Evolutionary conservation across 208 protist genomes (phyloP).

Genomic region (Leishmania martiniquensis): DNA sequence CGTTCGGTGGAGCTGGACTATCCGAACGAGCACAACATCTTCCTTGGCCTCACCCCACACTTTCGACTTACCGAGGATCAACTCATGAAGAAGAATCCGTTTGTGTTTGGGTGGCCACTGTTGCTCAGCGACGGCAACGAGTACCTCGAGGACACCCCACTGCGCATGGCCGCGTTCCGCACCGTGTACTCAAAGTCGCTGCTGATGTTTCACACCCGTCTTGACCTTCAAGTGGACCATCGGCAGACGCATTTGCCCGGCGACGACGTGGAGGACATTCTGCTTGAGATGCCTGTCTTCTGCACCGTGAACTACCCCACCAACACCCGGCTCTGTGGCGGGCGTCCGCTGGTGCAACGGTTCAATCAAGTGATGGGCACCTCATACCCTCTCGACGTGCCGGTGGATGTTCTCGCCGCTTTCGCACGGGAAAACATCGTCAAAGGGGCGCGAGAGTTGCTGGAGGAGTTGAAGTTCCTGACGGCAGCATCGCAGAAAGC

Average conservation of each 20-base stretch:
- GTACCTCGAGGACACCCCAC: constrained; percentile 75
- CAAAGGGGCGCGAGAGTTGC: constrained; percentile 72
- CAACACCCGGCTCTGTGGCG: constrained; percentile 87
- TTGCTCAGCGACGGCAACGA: constrained; percentile 90
- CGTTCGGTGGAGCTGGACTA: constrained; percentile 85
- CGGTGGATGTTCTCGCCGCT: constrained; percentile 88
- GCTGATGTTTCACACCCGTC: constrained; percentile 81
- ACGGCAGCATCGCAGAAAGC: constrained; percentile 63
- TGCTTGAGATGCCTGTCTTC: constrained; percentile 90
- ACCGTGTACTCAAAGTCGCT: constrained; percentile 91
- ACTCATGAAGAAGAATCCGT: constrained; percentile 91
- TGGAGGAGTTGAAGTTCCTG: constrained; percentile 87
- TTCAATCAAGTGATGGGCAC: constrained; percentile 92
- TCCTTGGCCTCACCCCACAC: constrained; percentile 81
- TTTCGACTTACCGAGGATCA: constrained; percentile 82
- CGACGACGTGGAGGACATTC: constrained; percentile 76
- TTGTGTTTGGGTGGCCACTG: constrained; percentile 93
- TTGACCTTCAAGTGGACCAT: constrained; percentile 89
- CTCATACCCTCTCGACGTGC: constrained; percentile 85
- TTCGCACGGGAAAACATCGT: constrained; percentile 68
- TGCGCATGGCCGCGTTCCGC: constrained; percentile 86
- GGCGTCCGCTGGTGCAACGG: constrained; percentile 82
- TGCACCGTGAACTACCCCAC: constrained; percentile 88
- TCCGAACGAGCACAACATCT: constrained; percentile 80
- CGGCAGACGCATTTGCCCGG: constrained; percentile 59